Base-by-base conservation (phyloP, 768 basidiomycete species). In the Hebeloma cylindrosporum region DNA sequence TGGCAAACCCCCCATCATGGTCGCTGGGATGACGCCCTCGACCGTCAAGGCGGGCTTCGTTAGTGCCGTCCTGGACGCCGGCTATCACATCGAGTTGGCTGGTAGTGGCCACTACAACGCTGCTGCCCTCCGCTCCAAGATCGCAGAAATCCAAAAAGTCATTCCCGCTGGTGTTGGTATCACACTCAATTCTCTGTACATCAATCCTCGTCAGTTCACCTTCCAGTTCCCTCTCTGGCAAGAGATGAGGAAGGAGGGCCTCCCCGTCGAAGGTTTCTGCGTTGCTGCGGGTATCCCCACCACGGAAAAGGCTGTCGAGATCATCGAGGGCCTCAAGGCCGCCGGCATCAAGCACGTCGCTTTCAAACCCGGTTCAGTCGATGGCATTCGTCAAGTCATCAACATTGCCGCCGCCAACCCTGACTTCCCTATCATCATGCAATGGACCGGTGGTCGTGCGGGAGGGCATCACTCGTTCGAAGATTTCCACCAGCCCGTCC, bases 181-280 rank as follows among this genome's bases (percentile, higher is more conserved):
- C 56, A 95, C 95, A 2, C 74, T 98, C 38, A 99, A 99, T 69
- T 73, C 94, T 10, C 81, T 99, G 8, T 98, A 98, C 69, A 98
- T 98, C 78, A 97, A 97, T 66, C 95, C 92, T 47, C 87, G 91
- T 50, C 95, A 98, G 63, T 97, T 96, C 68, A 77, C 80, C 21
- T 98, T 98, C 86, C 95, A 99, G 65, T 82, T 92, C 65, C 96
- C 96, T 13, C 74, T 97, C 10, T 99, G 96, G 96, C 90, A 94
- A 64, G 91, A 96, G 68, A 88, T 99, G 88, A 84, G 91, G 51
- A 83, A 83, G 47, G 96, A 97, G 65, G 95, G 95, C 44, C 70
- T 94, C 3, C 96, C 96, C 9, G 75, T 98, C 51, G 95, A 99
- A 72, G 96, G 96, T n/a, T 95, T 99, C 70, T 97, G 94, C 62